Evolutionary conservation across 371 early-diverging fungal genomes (phyloP).

Genomic region (Mortierella polycephala): DNA sequence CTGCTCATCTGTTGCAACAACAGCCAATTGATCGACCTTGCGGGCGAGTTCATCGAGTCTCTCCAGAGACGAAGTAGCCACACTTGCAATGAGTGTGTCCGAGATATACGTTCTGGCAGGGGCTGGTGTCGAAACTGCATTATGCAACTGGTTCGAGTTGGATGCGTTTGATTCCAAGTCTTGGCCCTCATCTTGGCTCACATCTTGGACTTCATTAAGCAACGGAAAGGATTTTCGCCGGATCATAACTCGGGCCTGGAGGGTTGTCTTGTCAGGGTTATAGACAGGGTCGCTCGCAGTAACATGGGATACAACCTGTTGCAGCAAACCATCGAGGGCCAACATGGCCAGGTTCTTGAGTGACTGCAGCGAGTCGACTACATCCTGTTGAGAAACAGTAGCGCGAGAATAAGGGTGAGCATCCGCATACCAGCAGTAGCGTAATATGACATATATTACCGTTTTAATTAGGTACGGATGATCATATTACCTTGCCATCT

Average conservation of each 20-base stretch:
- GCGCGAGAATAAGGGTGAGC: neutral
- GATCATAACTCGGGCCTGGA: constrained; percentile 45
- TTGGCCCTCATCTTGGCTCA: neutral
- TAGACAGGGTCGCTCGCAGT: constrained; percentile 48
- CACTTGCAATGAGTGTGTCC: constrained; percentile 18
- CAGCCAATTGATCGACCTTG: constrained; percentile 45
- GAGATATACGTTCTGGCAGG: constrained; percentile 9
- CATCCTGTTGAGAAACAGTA: constrained; percentile 15
- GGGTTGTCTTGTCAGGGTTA: constrained; percentile 47
- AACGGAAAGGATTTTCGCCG: constrained; percentile 35
- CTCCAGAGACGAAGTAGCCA: constrained; percentile 41
- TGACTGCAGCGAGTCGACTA: constrained; percentile 44
- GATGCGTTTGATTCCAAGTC: neutral
- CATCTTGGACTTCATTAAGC: constrained; percentile 3
- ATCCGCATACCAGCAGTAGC: neutral
- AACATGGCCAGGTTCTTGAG: constrained; percentile 53
- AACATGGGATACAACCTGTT: constrained; percentile 50
- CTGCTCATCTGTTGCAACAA: constrained; percentile 15
- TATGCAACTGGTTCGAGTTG: neutral
- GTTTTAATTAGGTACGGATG: neutral
- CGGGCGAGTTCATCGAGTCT: constrained; percentile 44
- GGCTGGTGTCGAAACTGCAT: no score
- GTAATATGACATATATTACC: neutral
- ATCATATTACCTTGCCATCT: constrained; percentile 34
- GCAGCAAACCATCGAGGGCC: constrained; percentile 43